Evolutionary conservation across 2,329 filamentous ascomycete genomes (phyloP).

Genomic region (Epichloe baconii): DNA sequence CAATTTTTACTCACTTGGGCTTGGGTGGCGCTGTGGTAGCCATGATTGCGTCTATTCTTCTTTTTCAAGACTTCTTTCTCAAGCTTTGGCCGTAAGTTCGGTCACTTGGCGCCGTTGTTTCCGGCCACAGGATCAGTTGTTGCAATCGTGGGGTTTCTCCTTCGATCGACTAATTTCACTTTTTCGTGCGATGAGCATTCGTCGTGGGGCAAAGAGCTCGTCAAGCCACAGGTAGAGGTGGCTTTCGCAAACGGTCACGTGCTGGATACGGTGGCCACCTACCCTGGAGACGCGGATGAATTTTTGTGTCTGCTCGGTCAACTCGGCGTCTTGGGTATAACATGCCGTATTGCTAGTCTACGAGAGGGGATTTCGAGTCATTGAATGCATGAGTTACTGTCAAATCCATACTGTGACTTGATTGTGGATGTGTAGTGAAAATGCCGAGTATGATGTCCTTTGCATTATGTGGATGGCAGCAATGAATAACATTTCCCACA

Average conservation of each 20-base stretch:
- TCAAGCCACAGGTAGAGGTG: constrained; percentile 15
- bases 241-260: constrained; percentile 14
- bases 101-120: constrained; percentile 8
- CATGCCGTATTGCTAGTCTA: background rate
- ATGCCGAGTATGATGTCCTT: too few species aligned
- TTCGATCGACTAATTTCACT: constrained; percentile 24
- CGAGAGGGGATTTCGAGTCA: too few species aligned
- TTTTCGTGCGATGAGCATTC: constrained; percentile 26
- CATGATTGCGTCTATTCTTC: constrained; percentile 18
- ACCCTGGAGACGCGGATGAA: background rate
- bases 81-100: background rate
- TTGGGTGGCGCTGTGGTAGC: constrained; percentile 26
- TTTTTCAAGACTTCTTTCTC: background rate
- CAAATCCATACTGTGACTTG: too few species aligned
- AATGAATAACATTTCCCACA: too few species aligned
- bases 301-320: background rate
- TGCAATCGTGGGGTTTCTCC: constrained; percentile 26
- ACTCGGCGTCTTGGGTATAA: too few species aligned
- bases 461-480: too few species aligned
- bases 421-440: too few species aligned
- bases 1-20: constrained; percentile 24
- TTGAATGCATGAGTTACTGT: too few species aligned
- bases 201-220: constrained; percentile 18
- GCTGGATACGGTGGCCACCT: constrained; percentile 1
- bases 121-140: constrained; percentile 12